Evolutionary conservation across 805 yeast species (phyloP), one percentile per base, ranked within the genome.

Genomic region (Yarrowia sp.): DNA sequence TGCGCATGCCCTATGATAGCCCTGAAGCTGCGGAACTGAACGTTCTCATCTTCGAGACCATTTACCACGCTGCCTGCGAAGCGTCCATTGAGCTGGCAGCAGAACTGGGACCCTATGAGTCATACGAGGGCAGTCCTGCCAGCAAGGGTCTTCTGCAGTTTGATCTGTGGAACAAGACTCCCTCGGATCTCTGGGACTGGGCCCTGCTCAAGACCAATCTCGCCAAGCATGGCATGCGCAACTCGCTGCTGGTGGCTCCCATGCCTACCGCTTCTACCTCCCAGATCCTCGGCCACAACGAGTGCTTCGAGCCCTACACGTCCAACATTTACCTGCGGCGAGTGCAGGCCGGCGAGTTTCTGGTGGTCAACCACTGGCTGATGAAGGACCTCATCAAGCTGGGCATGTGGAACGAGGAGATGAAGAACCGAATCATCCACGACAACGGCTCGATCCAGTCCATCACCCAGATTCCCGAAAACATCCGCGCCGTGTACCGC

Each of bases 191-290:
- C 69, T 92, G 91, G 85, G 93, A 92, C 72, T 93, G 98, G 98
- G 88, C 85, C 68, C 69, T 75, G 1, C 77, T 92, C 71, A 90
- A 88, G 74, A 77, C 75, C 6, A 78, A 84, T 20, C 83, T 93
- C 66, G 76, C 78, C 50, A 75, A 77, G 47, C 78, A 84, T 73
- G 98, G 98, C 36, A 74, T 93, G 24, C 80, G 97, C 73, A 93
- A 93, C 79, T 92, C 98, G 6, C 79, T 93, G 61, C 77, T 93
- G 17, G 90, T 93, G 40, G 98, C 96, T 0, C 92, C 97, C 65
- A 93, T 93, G 98, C 98, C 98, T 47, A 93, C 98, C 15, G 98
- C 98, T 1, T 91, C 97, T 0, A 93, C 98, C 0, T 92, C 98
- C 1, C 97, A 92, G 79, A 92, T 93, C 50, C 80, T 93, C 66